Base-by-base conservation (phyloP, 768 basidiomycete genomes). In the Ramaria sp. region DNA sequence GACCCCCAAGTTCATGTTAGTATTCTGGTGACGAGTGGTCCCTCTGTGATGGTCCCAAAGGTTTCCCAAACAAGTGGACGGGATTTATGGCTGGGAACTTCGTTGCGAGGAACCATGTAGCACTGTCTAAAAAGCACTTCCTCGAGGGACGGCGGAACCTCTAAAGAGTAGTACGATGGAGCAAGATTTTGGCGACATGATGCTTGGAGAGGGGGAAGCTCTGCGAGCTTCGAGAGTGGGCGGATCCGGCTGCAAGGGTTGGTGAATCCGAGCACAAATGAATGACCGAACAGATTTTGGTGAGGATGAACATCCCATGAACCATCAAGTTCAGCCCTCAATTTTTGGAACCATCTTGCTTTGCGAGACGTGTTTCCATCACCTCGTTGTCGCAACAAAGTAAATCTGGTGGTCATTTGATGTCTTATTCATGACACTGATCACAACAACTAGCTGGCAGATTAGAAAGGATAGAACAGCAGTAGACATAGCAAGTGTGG, bases 161-260 rank as follows among this genome's bases (percentile, higher is more conserved):
- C 53, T 25, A 27, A 5, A 37, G 53, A 55, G 53, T 55, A 55
- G 53, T 55, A 55, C 44, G 53, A 25, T 20, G 53, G 53, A 55
- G 53, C 53, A 55, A 34, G 42, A 34, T 55, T 47, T 44, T 18
- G 32, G 43, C 30, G 53, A 45, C 15, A 22, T 48, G 24, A 55
- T 38, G n/a, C n/a, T 45, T 25, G 32, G 28, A 38, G 53, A 28
- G 53, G 45, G 44, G 39, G 27, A 55, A 45, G 12, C 47, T 16
- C 36, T 37, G 10, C 15, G 28, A 22, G 9, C 25, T 50, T 55
- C 53, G 53, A 55, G 44, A 55, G 44, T 47, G 53, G 45, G 42
- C 18, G 48, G 48, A 2, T 25, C 24, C 20, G 38, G 15, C 8
- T 41, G 18, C 20, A 10, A 20, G 15, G 27, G 24, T 22, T 13